phyloP scores from a whole-genome alignment of 1,284 basidiomycete genomes.

The Irpex sp. region DNA sequence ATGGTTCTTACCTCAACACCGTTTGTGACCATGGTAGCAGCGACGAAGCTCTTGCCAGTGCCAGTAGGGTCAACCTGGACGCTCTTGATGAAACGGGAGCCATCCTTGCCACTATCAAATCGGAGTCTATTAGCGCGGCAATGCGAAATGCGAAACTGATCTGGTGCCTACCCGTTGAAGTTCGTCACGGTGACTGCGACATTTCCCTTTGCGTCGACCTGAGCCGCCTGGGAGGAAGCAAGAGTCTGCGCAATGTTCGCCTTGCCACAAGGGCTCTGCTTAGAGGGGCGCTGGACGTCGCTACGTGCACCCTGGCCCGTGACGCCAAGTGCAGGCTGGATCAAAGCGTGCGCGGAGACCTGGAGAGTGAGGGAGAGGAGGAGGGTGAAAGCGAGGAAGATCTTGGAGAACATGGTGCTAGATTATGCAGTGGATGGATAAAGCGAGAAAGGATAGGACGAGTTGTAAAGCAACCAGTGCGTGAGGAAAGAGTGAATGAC shows the following conservation, averaged over 20 bases:
- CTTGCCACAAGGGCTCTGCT: constrained; percentile 39
- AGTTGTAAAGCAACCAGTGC: background rate
- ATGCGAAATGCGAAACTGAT: background rate
- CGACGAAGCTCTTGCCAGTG: constrained; percentile 32
- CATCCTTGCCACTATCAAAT: constrained; percentile 37
- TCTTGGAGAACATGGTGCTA: constrained; percentile 22
- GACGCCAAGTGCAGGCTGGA: constrained; percentile 47
- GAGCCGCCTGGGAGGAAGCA: constrained; percentile 38
- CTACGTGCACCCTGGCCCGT: constrained; percentile 33
- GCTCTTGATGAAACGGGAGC: constrained; percentile 40
- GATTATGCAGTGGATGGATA: background rate
- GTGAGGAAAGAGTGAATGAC: constrained; percentile 5
- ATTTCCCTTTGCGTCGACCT: constrained; percentile 37
- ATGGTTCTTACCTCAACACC: constrained; percentile 29
- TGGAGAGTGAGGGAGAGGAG: constrained; percentile 23
- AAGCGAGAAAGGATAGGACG: constrained; percentile 5
- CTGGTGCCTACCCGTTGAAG: constrained; percentile 44
- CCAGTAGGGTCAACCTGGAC: constrained; percentile 35
- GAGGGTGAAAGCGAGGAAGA: constrained; percentile 7
- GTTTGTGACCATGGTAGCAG: constrained; percentile 34
- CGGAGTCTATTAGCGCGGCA: background rate
- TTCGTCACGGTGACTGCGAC: constrained; percentile 42
- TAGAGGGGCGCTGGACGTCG: constrained; percentile 44
- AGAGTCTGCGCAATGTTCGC: constrained; percentile 39
- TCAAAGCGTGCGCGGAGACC: constrained; percentile 39